phyloP scores from a whole-genome alignment of 208 protist species.

The Trypanosoma mega region DNA sequence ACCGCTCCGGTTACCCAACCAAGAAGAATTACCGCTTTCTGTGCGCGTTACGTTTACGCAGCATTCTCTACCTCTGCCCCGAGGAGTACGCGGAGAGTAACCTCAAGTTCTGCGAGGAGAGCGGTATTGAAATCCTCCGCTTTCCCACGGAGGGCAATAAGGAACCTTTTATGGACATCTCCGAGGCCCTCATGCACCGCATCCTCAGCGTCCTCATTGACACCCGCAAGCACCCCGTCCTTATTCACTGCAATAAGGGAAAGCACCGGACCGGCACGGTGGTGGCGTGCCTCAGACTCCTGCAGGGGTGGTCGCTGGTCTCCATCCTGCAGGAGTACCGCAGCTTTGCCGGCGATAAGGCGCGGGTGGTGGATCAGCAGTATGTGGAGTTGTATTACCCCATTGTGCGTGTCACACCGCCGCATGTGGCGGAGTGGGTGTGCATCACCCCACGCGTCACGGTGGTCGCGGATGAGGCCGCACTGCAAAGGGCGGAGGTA shows the following conservation, averaged over 20 bases:
- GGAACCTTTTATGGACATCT: conserved; percentile 97
- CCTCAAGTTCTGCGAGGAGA: conserved; percentile 91
- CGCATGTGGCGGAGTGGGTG: conserved; percentile 72
- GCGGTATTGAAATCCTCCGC: conserved; percentile 77
- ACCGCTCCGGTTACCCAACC: conserved; percentile 95
- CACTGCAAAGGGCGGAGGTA: conserved; percentile 60
- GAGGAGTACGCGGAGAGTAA: conserved; percentile 94
- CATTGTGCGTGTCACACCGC: conserved; percentile 56
- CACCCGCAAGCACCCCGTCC: conserved; percentile 92
- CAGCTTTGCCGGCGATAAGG: conserved; percentile 94
- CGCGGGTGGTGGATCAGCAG: conserved; percentile 93
- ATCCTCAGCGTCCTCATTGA: conserved; percentile 85
- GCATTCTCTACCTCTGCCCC: conserved; percentile 94
- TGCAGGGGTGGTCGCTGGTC: conserved; percentile 95
- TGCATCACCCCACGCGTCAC: conserved; percentile 37
- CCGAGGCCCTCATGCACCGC: conserved; percentile 88
- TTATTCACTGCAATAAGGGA: conserved; percentile 98
- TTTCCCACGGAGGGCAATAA: conserved; percentile 97
- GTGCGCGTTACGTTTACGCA: conserved; percentile 91
- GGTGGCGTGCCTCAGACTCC: conserved; percentile 88
- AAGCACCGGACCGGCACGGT: conserved; percentile 96
- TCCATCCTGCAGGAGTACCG: conserved; percentile 97
- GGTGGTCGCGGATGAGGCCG: conserved; percentile 57
- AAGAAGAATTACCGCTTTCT: conserved; percentile 97
- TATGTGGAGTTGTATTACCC: conserved; percentile 97